Base-by-base conservation (phyloP, 305 asterid species). In the Coffea humblotiana region DNA sequence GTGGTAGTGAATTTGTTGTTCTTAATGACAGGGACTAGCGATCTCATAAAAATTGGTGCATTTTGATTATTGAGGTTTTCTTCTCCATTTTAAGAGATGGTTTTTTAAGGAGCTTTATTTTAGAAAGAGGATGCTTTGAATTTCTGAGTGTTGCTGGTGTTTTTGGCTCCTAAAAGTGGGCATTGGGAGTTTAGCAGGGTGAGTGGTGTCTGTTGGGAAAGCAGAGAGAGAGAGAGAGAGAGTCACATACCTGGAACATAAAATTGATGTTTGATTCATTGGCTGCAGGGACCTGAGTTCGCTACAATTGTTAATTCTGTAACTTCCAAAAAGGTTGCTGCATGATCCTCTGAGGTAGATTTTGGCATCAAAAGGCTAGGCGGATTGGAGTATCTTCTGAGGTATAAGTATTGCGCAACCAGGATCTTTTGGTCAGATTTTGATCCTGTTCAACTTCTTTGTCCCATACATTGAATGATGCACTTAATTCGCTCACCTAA, bases 241-340 rank as follows among this genome's bases (percentile, higher is more conserved):
- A 11, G 15, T 43, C 14, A n/a, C 29, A 11, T 23, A 0, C 64
- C 21, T 21, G 76, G 25, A n/a, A 76, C 75, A 37, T 52, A 45
- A 13, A 5, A 63, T 63, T 77, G 51, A 78, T 70, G 75, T 78
- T 83, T 82, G 65, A 84, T 61, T 40, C 48, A 25, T 27, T 63
- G 47, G 71, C 78, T 79, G 82, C 83, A 94, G 97, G 98, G 97
- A 56, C 93, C 95, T 61, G 99, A 95, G 85, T 93, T 95, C 76
- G 94, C 97, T 16, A 88, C 95, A 48, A 93, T 95, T 43, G 83
- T 92, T 75, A 93, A 95, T 88, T 93, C 99, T 23, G 99, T 93
- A 77, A 89, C 97, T 66, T 90, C 97, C 65, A 95, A 95, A 89
- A 95, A 91, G 91, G 97, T 93, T 43, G 91, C 95, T 74, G 97